These are phyloP conservation scores for Cercospora sp. DNA, from an alignment of 2,329 filamentous ascomycete species.

Conservation along the genomic window DNA sequence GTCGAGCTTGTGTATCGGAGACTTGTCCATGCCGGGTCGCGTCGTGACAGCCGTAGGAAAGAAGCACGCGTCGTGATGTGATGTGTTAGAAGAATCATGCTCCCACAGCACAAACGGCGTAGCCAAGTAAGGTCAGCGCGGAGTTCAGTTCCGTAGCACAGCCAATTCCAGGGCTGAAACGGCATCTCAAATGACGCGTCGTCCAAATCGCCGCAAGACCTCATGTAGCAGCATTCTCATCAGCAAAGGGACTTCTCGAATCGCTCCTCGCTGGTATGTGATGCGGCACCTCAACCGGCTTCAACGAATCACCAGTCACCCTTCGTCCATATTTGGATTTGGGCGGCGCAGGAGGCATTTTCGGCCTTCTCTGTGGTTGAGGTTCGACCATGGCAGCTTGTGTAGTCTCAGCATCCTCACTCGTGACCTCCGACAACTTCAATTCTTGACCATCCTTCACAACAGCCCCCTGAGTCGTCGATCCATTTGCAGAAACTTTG, in stretches of 20 bases:
- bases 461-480: constrained; percentile 14
- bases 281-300: constrained; percentile 5
- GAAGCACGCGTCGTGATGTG: neutral
- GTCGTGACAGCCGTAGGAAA: neutral
- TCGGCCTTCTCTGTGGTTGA: constrained; percentile 19
- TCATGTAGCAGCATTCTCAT: constrained; percentile 29
- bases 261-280: constrained; percentile 21
- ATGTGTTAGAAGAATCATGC: neutral
- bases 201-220: neutral
- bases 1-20: constrained; percentile 1
- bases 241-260: constrained; percentile 29
- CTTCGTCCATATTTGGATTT: constrained; percentile 18
- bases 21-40: neutral
- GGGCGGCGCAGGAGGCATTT: constrained; percentile 11
- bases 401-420: neutral
- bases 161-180: neutral
- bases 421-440: constrained; percentile 9
- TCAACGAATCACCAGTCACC: constrained; percentile 2
- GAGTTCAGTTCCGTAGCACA: neutral
- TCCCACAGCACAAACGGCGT: neutral
- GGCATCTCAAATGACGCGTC: neutral
- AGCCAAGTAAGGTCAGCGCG: neutral
- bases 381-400: constrained; percentile 12
- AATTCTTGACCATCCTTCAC: constrained; percentile 10
- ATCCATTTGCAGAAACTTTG: constrained; percentile 19